These are phyloP conservation scores for Wallacemonas sp. DNA, from an alignment of 208 protist genomes.

Conservation along the genomic window DNA sequence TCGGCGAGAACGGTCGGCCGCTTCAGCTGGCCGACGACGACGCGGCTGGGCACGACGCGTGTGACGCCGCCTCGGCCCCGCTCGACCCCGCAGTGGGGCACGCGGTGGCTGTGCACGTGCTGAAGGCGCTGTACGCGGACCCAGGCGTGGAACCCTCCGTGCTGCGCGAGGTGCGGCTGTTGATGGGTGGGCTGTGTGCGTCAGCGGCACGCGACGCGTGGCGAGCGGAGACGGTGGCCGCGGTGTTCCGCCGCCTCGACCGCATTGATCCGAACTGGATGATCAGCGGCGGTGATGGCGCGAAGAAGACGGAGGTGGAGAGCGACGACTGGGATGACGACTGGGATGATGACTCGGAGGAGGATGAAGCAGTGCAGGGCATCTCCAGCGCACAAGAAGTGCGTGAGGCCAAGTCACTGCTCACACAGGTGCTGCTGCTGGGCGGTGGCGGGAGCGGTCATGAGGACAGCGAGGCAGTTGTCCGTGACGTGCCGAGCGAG, in stretches of 20 bases:
- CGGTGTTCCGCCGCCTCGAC: conserved; percentile 33
- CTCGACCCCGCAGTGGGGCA: background rate
- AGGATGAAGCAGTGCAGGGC: conserved; percentile 29
- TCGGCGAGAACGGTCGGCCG: background rate
- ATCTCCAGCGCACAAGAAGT: conserved; percentile 40
- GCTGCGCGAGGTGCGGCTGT: conserved; percentile 43
- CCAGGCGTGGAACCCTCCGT: conserved; percentile 53
- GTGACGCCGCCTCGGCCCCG: background rate
- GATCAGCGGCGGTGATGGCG: background rate
- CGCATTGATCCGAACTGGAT: conserved; percentile 30
- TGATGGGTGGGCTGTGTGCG: conserved; percentile 32
- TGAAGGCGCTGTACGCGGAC: conserved; percentile 42
- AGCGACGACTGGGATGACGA: conserved; percentile 53
- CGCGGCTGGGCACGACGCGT: background rate
- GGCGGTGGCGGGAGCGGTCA: too few relatives aligned
- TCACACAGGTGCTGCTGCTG: conserved; percentile 20
- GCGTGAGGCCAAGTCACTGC: conserved; percentile 21
- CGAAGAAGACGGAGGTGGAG: background rate
- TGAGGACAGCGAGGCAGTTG: conserved; percentile 8
- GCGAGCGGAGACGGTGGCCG: conserved; percentile 19
- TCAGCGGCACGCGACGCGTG: conserved; percentile 8
- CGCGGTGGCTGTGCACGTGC: background rate
- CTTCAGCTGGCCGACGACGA: background rate
- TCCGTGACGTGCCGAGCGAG: conserved; percentile 1
- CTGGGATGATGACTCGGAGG: conserved; percentile 31